Percentiles rank a stretch among this genome's conserved stretches.
These are phyloP conservation scores for Handroanthus guayacan DNA, from an alignment of 257 asterid species.

Conservation along the genomic window DNA sequence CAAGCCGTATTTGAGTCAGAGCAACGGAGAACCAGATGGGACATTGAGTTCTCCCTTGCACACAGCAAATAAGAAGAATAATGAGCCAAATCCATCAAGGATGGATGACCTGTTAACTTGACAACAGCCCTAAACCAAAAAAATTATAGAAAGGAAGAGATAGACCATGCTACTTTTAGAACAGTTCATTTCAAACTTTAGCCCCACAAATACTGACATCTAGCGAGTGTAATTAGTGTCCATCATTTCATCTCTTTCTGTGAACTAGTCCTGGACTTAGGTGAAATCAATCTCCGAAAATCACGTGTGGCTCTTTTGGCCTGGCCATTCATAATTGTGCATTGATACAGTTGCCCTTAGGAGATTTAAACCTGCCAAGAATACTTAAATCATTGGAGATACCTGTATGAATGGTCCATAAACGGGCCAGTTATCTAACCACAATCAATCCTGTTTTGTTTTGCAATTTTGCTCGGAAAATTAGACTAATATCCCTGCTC, in stretches of 20 bases:
- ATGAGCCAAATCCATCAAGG: neutral
- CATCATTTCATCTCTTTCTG: slow-evolving; percentile 5
- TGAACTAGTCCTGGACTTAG: neutral
- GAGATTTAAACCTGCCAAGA: neutral
- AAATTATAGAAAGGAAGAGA: too few relatives aligned
- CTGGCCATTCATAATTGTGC: neutral
- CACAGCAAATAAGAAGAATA: neutral
- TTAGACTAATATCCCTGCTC: neutral
- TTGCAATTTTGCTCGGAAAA: neutral
- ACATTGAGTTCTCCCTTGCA: neutral
- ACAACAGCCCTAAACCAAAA: neutral
- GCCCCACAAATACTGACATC: neutral
- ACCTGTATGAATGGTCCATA: neutral
- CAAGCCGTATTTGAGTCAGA: neutral
- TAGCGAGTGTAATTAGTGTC: neutral
- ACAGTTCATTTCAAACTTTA: neutral
- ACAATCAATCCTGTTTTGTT: neutral
- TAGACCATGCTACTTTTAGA: neutral
- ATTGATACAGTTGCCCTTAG: neutral
- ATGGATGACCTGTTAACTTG: neutral
- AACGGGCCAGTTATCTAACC: neutral
- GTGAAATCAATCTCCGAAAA: neutral
- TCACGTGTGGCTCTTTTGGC: neutral
- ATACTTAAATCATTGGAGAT: neutral
- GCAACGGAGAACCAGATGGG: neutral